Percentiles rank a stretch among this genome's conserved stretches.
Evolutionary conservation across 139 green algal species (phyloP).

Genomic region (Monoraphidium neglectum): DNA sequence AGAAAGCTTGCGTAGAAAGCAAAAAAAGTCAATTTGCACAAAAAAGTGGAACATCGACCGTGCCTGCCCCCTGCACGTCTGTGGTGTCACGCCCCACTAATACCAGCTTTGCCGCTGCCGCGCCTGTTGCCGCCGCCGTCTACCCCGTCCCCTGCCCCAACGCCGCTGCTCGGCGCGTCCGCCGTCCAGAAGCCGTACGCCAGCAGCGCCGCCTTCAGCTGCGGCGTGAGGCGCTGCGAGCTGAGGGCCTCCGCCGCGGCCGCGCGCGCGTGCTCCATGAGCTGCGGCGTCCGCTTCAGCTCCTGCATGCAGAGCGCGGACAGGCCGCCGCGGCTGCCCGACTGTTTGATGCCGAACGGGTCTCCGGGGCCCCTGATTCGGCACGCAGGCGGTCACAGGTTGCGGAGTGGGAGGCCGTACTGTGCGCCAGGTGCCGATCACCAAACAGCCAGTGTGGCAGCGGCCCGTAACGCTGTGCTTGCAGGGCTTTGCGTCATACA

Average conservation of each 20-base stretch:
- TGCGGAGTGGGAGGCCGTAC: neutral
- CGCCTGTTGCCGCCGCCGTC: no score
- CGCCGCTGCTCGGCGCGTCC: no score
- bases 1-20: no score
- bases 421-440: neutral
- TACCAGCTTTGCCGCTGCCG: no score
- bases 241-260: constrained; percentile 47
- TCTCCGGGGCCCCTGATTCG: constrained; percentile 63
- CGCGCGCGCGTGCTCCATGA: constrained; percentile 57
- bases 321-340: constrained; percentile 28
- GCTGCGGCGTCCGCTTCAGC: constrained; percentile 33
- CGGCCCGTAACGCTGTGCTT: neutral
- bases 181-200: constrained; percentile 17
- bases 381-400: neutral
- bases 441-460: neutral
- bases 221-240: neutral
- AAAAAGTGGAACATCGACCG: no score
- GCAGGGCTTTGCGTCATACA: neutral
- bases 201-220: constrained; percentile 28
- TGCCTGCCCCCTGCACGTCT: no score
- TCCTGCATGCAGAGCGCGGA: constrained; percentile 1
- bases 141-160: no score
- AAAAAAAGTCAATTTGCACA: no score
- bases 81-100: no score
- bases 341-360: constrained; percentile 72